Conservation (phyloP, 2,329 filamentous ascomycete genomes). For the Aureobasidium pullulans region DNA sequence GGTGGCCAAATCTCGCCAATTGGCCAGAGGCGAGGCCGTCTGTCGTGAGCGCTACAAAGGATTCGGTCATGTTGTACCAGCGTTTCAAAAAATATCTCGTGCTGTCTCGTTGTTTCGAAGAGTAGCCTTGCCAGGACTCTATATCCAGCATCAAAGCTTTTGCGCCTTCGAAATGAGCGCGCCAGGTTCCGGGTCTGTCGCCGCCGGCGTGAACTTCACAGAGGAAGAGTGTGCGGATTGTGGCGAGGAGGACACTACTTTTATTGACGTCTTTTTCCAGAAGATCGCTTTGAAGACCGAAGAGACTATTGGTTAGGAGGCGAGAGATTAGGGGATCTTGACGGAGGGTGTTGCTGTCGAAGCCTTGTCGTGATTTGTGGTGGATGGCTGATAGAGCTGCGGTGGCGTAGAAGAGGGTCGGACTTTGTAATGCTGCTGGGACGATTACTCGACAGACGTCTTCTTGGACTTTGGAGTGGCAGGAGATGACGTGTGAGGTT, state of each 20-base stretch:
- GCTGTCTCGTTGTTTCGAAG: slow-evolving; percentile 4
- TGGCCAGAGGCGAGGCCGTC: slow-evolving; percentile 10
- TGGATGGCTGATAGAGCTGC: slow-evolving; percentile 13
- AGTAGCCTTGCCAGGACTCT: slow-evolving; percentile 11
- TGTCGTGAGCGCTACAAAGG: slow-evolving; percentile 10
- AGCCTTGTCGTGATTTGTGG: slow-evolving; percentile 6
- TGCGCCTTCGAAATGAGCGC: slow-evolving; percentile 14
- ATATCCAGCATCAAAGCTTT: slow-evolving; percentile 13
- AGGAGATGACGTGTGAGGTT: slow-evolving; percentile 13
- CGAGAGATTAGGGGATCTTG: slow-evolving; percentile 7
- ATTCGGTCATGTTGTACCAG: slow-evolving; percentile 15
- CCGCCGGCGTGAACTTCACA: slow-evolving; percentile 14
- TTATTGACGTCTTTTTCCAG: slow-evolving; percentile 11
- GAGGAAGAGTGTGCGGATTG: slow-evolving; percentile 13
- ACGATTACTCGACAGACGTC: slow-evolving; percentile 13
- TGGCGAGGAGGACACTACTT: slow-evolving; percentile 9
- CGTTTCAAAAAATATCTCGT: slow-evolving; percentile 11
- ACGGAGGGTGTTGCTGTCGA: neutral
- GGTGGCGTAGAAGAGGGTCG: slow-evolving; percentile 13
- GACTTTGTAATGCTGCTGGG: slow-evolving; percentile 10
- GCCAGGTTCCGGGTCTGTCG: slow-evolving; percentile 13
- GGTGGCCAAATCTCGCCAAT: slow-evolving; percentile 2
- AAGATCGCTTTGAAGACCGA: slow-evolving; percentile 2
- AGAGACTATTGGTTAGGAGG: slow-evolving; percentile 10
- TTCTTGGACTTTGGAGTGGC: slow-evolving; percentile 12